Base-by-base conservation (phyloP, 139 green algal genomes). In the Volvox reticuliferus region DNA sequence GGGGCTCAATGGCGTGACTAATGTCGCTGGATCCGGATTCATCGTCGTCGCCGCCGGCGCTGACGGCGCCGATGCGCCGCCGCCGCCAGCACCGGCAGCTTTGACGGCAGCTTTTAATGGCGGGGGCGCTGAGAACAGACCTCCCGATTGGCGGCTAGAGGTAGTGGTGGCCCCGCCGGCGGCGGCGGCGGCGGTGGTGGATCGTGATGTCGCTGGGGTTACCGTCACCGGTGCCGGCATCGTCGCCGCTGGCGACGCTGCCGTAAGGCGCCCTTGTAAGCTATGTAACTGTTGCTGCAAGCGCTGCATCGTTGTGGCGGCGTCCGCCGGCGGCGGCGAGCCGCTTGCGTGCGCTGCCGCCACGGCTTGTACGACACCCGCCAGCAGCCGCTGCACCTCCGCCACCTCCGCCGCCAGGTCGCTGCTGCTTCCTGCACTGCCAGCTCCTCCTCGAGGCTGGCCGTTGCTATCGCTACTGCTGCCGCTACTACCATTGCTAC, bases 361-460 rank as follows among this genome's bases (percentile, higher is more conserved):
- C 73, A 90, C 50, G 14, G 20, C 71, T 69, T 65, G 71, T 22
- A 90, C 19, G 35, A 84, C 73, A 21, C 0, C 30, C n/a, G 86
- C 50, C 71, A 90, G 73, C 86, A 83, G 86, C 86, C 18, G n/a
- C 73, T 90, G 86, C 73, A 90, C 86, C n/a, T 75, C 86, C 18
- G 71, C 86, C 73, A 90, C 86, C 71, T 83, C 71, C 73, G 73
- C 86, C 71, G 55, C 86, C 73, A 76, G 21, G n/a, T 73, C 83
- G 67, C 36, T 37, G 26, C 67, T 35, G 65, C 61, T 33, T n/a
- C 30, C 22, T 16, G 37, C 35, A 1, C 33, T 14, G 22, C 33
- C 69, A 19, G 32, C 20, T 55, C 1, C 32, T 35, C 30, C 75
- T 35, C 2, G 26, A 30, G 13, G 26, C 67, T 17, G 14, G 20